Evolutionary conservation across 179 eudicot genomes (phyloP).

Genomic region (Nepenthes alata): DNA sequence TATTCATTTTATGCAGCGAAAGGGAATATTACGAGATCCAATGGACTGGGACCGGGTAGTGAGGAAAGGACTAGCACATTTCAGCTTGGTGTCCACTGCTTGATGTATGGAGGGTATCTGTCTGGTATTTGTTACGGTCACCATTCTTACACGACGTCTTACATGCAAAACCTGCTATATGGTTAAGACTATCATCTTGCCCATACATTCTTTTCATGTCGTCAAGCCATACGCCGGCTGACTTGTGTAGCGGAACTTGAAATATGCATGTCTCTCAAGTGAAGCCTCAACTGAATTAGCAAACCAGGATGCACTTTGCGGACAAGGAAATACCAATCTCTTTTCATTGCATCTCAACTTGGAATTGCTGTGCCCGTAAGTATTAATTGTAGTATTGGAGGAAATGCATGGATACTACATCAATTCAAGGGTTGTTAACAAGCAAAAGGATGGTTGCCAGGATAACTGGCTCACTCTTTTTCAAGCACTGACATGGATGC

Average conservation of each 20-base stretch:
- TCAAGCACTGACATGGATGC: too few relatives aligned
- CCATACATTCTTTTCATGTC: not conserved
- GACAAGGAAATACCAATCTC: not conserved
- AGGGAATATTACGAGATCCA: constrained; percentile 3
- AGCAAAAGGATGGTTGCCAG: too few relatives aligned
- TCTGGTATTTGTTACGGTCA: constrained; percentile 38
- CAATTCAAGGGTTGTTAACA: too few relatives aligned
- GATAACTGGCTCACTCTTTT: too few relatives aligned
- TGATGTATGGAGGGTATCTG: constrained; percentile 42
- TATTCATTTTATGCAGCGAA: not conserved
- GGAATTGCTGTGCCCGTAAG: too few relatives aligned
- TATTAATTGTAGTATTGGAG: too few relatives aligned
- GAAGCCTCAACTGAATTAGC: not conserved
- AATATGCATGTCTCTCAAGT: not conserved
- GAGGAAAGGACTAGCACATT: constrained; percentile 12
- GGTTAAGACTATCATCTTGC: not conserved
- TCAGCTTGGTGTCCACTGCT: constrained; percentile 45
- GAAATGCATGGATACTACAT: too few relatives aligned
- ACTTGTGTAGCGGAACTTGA: not conserved
- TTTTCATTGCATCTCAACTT: too few relatives aligned
- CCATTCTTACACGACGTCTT: constrained; percentile 5
- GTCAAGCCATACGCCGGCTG: not conserved
- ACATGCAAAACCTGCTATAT: constrained; percentile 5
- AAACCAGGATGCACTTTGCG: not conserved
- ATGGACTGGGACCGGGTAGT: constrained; percentile 1